phyloP scores from a whole-genome alignment of 2,329 filamentous ascomycete species.

The Fusarium chuoi region DNA sequence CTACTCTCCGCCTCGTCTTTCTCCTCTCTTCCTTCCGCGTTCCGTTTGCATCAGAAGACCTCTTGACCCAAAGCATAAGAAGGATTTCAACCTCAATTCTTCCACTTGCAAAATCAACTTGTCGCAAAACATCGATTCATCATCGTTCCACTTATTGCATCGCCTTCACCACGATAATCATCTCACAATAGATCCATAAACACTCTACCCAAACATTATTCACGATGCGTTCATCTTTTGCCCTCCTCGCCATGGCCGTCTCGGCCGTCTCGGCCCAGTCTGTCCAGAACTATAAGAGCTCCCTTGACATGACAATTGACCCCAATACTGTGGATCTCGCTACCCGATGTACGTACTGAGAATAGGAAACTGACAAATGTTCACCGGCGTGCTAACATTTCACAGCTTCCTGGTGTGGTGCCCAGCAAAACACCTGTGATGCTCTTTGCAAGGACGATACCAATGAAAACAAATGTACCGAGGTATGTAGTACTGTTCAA shows the following conservation, averaged over 20 bases:
- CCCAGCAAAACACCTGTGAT: conserved; percentile 61
- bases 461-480: conserved; percentile 56
- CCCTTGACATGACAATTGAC: conserved; percentile 56
- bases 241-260: conserved; percentile 58
- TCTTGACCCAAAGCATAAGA: conserved; percentile 27
- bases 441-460: conserved; percentile 57
- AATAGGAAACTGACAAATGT: background rate
- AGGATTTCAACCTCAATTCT: background rate
- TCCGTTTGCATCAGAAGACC: conserved; percentile 13
- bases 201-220: conserved; percentile 20
- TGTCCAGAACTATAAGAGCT: conserved; percentile 56
- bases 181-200: conserved; percentile 12
- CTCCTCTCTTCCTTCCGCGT: conserved; percentile 18
- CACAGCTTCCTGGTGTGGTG: conserved; percentile 62
- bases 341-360: conserved; percentile 52
- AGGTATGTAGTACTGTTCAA: conserved; percentile 51
- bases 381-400: conserved; percentile 16
- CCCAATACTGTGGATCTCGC: conserved; percentile 48
- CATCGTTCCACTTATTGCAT: conserved; percentile 36
- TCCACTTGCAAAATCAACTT: conserved; percentile 19
- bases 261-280: conserved; percentile 53
- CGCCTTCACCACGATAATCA: conserved; percentile 15
- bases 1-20: conserved; percentile 26
- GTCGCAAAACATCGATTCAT: conserved; percentile 26
- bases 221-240: conserved; percentile 56